Percentiles rank a stretch among this genome's conserved stretches.
These are phyloP conservation scores for Coprinopsis marcescibilis DNA, from an alignment of 768 basidiomycete species.

Conservation along the genomic window DNA sequence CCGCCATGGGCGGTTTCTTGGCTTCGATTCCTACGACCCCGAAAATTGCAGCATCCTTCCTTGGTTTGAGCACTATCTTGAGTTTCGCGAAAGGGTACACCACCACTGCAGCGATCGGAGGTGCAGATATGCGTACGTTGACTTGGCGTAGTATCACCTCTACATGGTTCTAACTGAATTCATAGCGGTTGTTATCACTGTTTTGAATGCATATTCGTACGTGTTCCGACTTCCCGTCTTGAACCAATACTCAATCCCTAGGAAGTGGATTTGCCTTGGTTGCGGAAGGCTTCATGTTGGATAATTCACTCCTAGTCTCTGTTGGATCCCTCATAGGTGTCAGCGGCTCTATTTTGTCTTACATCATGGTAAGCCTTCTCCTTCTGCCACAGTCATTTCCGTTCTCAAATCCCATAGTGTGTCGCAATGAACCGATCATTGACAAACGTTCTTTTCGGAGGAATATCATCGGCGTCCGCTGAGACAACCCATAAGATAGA, in stretches of 20 bases:
- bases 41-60: constrained; percentile 69
- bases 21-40: constrained; percentile 65
- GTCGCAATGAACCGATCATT: constrained; percentile 89
- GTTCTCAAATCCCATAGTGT: constrained; percentile 43
- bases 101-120: constrained; percentile 87
- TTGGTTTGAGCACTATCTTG: constrained; percentile 65
- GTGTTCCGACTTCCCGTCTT: constrained; percentile 11
- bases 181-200: constrained; percentile 88
- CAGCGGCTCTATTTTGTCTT: constrained; percentile 85
- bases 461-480: constrained; percentile 56
- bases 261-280: constrained; percentile 76
- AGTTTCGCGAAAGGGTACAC: constrained; percentile 86
- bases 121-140: constrained; percentile 85
- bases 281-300: constrained; percentile 90
- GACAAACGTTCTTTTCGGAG: constrained; percentile 83
- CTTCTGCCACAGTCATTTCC: not conserved
- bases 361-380: constrained; percentile 69
- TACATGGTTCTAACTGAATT: constrained; percentile 10
- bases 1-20: constrained; percentile 75
- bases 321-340: constrained; percentile 87
- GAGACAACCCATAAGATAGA: constrained; percentile 71
- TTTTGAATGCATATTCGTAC: constrained; percentile 81
- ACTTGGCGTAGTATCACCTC: constrained; percentile 4
- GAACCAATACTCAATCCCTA: not conserved
- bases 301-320: constrained; percentile 77